Conservation (phyloP, 495 filamentous ascomycete genomes). For the Geoglossum glabrum region DNA sequence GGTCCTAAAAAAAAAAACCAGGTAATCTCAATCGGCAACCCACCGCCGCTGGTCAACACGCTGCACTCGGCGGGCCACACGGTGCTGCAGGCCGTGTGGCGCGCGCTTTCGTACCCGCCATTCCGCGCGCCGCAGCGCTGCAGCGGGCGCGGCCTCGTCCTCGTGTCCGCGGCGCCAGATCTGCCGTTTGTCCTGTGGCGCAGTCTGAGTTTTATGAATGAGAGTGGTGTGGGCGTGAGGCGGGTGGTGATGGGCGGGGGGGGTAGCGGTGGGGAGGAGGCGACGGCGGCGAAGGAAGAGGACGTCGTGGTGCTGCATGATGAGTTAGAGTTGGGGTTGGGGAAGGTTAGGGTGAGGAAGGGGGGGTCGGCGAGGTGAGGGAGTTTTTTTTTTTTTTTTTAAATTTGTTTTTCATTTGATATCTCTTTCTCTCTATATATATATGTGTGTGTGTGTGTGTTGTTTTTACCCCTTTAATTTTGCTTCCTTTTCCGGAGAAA, state of each 20-base stretch:
- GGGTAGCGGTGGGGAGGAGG: not conserved
- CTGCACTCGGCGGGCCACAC: constrained; percentile 66
- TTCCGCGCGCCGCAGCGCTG: constrained; percentile 24
- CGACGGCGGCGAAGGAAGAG: constrained; percentile 13
- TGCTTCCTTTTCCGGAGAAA: too few species aligned
- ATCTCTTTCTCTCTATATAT: too few species aligned
- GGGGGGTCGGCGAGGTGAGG: constrained; percentile 27
- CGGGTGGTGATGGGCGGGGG: constrained; percentile 10
- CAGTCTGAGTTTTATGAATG: constrained; percentile 58
- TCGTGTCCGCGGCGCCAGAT: constrained; percentile 7
- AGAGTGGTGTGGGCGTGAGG: constrained; percentile 16
- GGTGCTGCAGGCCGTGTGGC: constrained; percentile 25
- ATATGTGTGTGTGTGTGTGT: not conserved
- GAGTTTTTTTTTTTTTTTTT: not conserved
- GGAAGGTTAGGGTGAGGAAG: constrained; percentile 38
- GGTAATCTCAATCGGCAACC: constrained; percentile 58
- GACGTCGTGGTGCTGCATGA: constrained; percentile 51
- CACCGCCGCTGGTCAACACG: constrained; percentile 39
- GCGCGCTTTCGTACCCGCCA: constrained; percentile 14
- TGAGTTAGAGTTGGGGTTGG: constrained; percentile 52
- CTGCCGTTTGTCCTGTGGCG: constrained; percentile 41
- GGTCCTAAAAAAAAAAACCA: too few species aligned
- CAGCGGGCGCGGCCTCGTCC: constrained; percentile 20
- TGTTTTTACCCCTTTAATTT: too few species aligned
- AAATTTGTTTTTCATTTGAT: too few species aligned